Base-by-base conservation (phyloP, 2,329 filamentous ascomycete genomes). In the Aspergillus luchuensis region DNA sequence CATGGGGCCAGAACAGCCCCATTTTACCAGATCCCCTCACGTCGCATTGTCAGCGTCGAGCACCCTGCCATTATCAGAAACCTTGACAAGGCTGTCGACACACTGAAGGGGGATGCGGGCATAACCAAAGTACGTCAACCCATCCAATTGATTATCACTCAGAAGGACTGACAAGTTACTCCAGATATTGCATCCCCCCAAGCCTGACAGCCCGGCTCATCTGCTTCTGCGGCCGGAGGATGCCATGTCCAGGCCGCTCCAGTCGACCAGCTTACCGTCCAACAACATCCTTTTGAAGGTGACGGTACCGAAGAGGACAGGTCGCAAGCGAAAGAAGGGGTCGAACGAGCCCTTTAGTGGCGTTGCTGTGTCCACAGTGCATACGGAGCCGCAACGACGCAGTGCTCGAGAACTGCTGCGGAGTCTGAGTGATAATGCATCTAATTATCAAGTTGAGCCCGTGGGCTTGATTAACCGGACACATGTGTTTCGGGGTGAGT, bases 221-320 rank as follows among this genome's bases (percentile, higher is more conserved):
- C 78, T 96, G n/a, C 91, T 90, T 68, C 81, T 98, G 57, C 87
- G 91, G 21, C 91, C 90, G 23, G 85, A 92, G 65, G 92, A 96
- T 74, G 89, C 89, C 2, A 87, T 91, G 69, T 88, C 90, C 69
- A 89, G 90, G 67, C 91, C 91, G 8, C 81, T 97, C 62, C 81
- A 89, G 67, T 97, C 94, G 7, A 88, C 89, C 45, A 90, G 89
- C 71, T 85, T 89, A 33, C 79, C 85, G 19, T 90, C 91, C 8
- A 91, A 92, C 72, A 96, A 97, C 71, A 80, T 98, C 19, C 83
- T 98, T 19, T 82, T 99, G 56, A 93, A 92, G 73, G 84, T 99
- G 58, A 92, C 89, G 0, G 87, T 98, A 1, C 94, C 95, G 0
- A 95, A 89, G 74, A 83, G 91, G 58, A 97, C 92, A 2, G 93